These are phyloP conservation scores for Raffaelea ambrosiae DNA, from an alignment of 2,329 filamentous ascomycete genomes.

Conservation along the genomic window DNA sequence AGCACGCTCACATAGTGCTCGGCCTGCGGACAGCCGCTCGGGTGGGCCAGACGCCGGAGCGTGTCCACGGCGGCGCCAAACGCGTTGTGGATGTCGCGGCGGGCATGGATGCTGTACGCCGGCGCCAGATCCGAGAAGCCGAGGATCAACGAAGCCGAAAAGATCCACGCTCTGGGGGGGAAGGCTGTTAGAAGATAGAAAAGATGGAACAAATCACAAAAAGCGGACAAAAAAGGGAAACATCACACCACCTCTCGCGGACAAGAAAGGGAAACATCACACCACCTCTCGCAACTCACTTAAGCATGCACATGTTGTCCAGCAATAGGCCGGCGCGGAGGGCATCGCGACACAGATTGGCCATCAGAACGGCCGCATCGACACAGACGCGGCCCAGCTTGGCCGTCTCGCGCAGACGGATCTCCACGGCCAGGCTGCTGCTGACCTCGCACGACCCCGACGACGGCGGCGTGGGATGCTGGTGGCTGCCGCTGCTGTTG, in stretches of 20 bases:
- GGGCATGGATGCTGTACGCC: not conserved
- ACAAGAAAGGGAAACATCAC: too few species aligned
- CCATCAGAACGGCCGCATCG: slow-evolving; percentile 11
- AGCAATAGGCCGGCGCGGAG: slow-evolving; percentile 7
- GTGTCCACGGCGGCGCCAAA: slow-evolving; percentile 3
- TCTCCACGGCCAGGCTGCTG: not conserved
- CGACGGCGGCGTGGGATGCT: too few species aligned
- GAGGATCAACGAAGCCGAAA: not conserved
- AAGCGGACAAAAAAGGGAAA: too few species aligned
- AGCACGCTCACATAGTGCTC: slow-evolving; percentile 11
- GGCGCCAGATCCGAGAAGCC: not conserved
- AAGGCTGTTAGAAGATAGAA: not conserved
- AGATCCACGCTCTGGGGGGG: not conserved
- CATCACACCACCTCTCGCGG: too few species aligned
- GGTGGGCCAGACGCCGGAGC: slow-evolving; percentile 8
- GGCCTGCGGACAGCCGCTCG: slow-evolving; percentile 12
- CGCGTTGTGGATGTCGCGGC: not conserved
- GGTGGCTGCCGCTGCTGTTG: not conserved
- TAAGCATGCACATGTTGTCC: slow-evolving; percentile 8
- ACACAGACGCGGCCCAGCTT: slow-evolving; percentile 11
- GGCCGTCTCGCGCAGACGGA: not conserved
- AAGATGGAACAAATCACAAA: too few species aligned
- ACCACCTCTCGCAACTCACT: not conserved
- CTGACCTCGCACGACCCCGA: too few species aligned
- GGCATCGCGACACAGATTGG: slow-evolving; percentile 11